A percentile compares a stretch with the other conserved stretches of the same genome.
These are phyloP conservation scores for Leptomonas pyrrhocoris DNA, from an alignment of 208 protist species.

Conservation along the genomic window DNA sequence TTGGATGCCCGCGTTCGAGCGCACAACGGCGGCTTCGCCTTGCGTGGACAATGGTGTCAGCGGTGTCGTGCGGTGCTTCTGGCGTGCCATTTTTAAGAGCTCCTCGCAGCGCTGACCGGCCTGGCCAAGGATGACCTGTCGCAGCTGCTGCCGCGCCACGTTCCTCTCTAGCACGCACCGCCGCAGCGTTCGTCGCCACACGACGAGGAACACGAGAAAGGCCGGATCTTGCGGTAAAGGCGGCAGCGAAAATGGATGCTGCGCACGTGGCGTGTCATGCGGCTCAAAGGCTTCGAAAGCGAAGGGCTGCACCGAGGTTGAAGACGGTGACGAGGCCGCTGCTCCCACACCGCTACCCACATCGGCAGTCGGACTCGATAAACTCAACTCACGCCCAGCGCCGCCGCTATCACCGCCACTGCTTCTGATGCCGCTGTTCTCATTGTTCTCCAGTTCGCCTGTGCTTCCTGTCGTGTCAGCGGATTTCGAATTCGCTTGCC, in stretches of 20 bases:
- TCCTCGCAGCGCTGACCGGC: constrained; percentile 39
- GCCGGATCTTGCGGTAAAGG: constrained; percentile 61
- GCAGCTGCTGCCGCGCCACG: constrained; percentile 36
- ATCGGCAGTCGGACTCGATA: no score
- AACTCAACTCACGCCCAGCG: not conserved
- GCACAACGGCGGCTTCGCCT: not conserved
- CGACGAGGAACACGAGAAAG: constrained; percentile 41
- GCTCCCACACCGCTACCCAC: not conserved
- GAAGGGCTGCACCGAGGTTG: not conserved
- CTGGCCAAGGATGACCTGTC: constrained; percentile 37
- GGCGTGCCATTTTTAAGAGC: constrained; percentile 21
- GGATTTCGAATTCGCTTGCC: no score
- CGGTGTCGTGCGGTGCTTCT: constrained; percentile 7
- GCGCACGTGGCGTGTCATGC: constrained; percentile 31
- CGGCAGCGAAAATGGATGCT: constrained; percentile 53
- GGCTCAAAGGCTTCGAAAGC: constrained; percentile 51
- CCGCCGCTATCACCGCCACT: not conserved
- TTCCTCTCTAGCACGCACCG: constrained; percentile 35
- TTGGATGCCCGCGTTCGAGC: no score
- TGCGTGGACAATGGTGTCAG: not conserved
- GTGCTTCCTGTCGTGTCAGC: not conserved
- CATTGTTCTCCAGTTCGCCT: not conserved
- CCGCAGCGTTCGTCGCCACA: constrained; percentile 53
- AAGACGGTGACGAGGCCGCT: not conserved
- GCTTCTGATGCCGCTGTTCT: not conserved